These are phyloP conservation scores for Penicillium sclerotiorum DNA, from an alignment of 2,329 filamentous ascomycete genomes.

Conservation along the genomic window DNA sequence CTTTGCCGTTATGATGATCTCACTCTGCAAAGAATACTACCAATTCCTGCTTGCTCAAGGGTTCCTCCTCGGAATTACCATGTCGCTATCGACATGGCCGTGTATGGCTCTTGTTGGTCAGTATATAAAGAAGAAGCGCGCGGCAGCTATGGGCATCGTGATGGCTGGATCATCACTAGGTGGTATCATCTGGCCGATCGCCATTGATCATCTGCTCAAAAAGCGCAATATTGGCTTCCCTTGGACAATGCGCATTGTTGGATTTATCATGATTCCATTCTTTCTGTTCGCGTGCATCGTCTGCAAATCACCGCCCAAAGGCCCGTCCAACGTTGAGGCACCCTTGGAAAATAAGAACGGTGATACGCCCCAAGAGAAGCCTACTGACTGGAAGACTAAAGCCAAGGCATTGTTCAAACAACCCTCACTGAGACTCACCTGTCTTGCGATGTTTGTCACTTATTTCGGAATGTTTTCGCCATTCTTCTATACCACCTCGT, in stretches of 20 bases:
- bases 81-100: slow-evolving; percentile 34
- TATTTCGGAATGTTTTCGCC: slow-evolving; percentile 46
- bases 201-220: slow-evolving; percentile 33
- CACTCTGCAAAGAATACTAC: slow-evolving; percentile 39
- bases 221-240: slow-evolving; percentile 29
- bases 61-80: slow-evolving; percentile 34
- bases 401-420: slow-evolving; percentile 18
- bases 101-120: slow-evolving; percentile 34
- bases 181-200: slow-evolving; percentile 40
- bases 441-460: slow-evolving; percentile 37
- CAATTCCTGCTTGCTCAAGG: slow-evolving; percentile 46
- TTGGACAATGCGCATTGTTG: slow-evolving; percentile 45
- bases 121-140: slow-evolving; percentile 33
- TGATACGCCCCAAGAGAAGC: background rate
- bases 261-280: slow-evolving; percentile 45
- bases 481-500: slow-evolving; percentile 41
- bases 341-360: background rate
- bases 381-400: slow-evolving; percentile 9
- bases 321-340: background rate
- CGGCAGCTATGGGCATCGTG: slow-evolving; percentile 35
- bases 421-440: slow-evolving; percentile 28
- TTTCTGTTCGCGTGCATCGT: slow-evolving; percentile 33
- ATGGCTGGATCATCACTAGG: slow-evolving; percentile 38
- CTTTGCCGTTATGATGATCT: slow-evolving; percentile 41
- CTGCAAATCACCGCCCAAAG: slow-evolving; percentile 12